Evolutionary conservation across 2,329 filamentous ascomycete genomes (phyloP).

Genomic region (Cordyceps cicadae): DNA sequence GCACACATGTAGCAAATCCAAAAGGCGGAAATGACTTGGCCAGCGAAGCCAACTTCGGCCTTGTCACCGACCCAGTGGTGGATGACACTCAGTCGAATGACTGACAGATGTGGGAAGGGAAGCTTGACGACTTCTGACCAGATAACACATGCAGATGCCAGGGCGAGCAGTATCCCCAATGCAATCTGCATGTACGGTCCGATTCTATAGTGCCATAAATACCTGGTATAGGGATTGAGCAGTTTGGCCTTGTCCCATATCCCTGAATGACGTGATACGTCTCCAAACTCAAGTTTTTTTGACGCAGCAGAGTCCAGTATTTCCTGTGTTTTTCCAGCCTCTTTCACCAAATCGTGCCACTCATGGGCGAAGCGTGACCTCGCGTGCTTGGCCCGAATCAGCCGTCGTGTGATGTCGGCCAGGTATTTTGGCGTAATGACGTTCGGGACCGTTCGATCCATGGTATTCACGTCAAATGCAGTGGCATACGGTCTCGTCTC

Average conservation of each 20-base stretch:
- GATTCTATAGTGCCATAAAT: constrained; percentile 65
- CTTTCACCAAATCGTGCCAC: constrained; percentile 71
- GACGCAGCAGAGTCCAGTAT: constrained; percentile 79
- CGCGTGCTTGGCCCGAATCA: constrained; percentile 75
- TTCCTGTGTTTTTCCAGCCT: constrained; percentile 66
- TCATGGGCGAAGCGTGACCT: constrained; percentile 75
- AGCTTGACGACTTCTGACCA: constrained; percentile 91
- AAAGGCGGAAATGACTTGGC: constrained; percentile 71
- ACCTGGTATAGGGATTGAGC: constrained; percentile 74
- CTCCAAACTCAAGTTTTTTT: constrained; percentile 68
- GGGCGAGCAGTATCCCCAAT: constrained; percentile 58
- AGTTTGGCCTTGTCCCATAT: constrained; percentile 48
- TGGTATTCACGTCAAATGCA: constrained; percentile 33
- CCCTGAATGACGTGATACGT: constrained; percentile 45
- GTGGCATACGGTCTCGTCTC: constrained; percentile 46
- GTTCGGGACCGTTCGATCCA: constrained; percentile 52
- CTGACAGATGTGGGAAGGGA: constrained; percentile 67
- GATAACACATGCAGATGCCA: constrained; percentile 74
- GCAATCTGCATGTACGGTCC: constrained; percentile 59
- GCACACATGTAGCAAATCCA: constrained; percentile 98
- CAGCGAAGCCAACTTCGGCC: constrained; percentile 74
- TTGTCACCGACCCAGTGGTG: constrained; percentile 64
- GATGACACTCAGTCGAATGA: constrained; percentile 59
- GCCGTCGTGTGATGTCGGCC: constrained; percentile 75
- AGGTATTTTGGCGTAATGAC: constrained; percentile 91